These are phyloP conservation scores for Aspergillus incahuasiensis DNA, from an alignment of 495 filamentous ascomycete genomes.

Conservation along the genomic window DNA sequence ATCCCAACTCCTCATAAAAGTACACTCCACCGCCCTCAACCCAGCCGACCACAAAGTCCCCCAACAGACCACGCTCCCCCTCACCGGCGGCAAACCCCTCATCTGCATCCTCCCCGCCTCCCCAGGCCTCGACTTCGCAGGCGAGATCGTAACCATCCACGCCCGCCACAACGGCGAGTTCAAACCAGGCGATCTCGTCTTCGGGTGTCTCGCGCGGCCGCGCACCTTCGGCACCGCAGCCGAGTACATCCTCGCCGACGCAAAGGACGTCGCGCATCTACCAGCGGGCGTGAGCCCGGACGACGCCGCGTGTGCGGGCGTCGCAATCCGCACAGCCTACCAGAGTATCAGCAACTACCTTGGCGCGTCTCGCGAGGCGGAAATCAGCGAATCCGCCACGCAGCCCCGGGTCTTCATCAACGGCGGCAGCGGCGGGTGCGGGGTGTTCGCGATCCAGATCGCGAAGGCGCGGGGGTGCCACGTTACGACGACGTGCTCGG, in stretches of 20 bases:
- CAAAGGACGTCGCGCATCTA: slow-evolving; percentile 25
- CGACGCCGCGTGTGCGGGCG: slow-evolving; percentile 48
- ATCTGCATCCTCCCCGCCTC: slow-evolving; percentile 44
- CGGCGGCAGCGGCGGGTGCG: slow-evolving; percentile 60
- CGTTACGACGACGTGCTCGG: slow-evolving; percentile 58
- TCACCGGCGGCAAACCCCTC: slow-evolving; percentile 21
- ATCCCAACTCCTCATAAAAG: slow-evolving; percentile 52
- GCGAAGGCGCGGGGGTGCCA: slow-evolving; percentile 61
- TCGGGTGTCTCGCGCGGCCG: slow-evolving; percentile 41
- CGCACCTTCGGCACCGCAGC: slow-evolving; percentile 47
- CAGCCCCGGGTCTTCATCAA: slow-evolving; percentile 73
- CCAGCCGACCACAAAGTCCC: slow-evolving; percentile 68
- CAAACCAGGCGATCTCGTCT: slow-evolving; percentile 51
- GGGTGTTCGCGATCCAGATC: slow-evolving; percentile 60
- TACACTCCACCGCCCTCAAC: slow-evolving; percentile 55
- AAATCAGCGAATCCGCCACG: too few species aligned
- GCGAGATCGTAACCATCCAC: slow-evolving; percentile 48
- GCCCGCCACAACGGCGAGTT: slow-evolving; percentile 28
- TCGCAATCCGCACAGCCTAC: slow-evolving; percentile 56
- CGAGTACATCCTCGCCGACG: slow-evolving; percentile 44
- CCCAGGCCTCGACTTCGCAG: slow-evolving; percentile 62
- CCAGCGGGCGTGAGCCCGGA: slow-evolving; percentile 49
- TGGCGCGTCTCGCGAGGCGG: slow-evolving; percentile 28
- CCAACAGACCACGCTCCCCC: slow-evolving; percentile 42
- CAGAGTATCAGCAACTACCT: slow-evolving; percentile 52